These are phyloP conservation scores for Xylaria sp. DNA, from an alignment of 2,329 filamentous ascomycete genomes.

Conservation along the genomic window DNA sequence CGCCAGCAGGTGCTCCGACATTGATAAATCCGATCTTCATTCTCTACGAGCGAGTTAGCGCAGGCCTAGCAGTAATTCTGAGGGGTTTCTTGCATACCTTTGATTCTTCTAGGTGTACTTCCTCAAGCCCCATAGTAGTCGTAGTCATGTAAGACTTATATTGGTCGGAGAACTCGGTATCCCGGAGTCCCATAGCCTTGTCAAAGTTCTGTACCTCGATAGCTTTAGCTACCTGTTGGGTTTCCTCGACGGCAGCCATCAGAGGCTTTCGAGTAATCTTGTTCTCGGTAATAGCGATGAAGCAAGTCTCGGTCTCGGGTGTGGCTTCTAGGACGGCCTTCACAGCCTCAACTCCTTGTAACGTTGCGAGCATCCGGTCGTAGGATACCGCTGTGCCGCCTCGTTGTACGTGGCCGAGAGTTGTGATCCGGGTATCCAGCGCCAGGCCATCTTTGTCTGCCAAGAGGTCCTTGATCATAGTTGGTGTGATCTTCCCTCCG, in stretches of 20 bases:
- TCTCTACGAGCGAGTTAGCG: slow-evolving; percentile 55
- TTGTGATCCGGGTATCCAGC: slow-evolving; percentile 92
- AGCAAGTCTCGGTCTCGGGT: slow-evolving; percentile 85
- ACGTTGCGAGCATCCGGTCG: slow-evolving; percentile 87
- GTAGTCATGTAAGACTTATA: slow-evolving; percentile 90
- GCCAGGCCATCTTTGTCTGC: slow-evolving; percentile 74
- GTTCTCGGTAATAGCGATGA: slow-evolving; percentile 97
- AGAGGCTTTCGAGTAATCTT: slow-evolving; percentile 91
- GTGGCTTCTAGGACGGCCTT: slow-evolving; percentile 88
- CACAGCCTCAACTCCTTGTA: slow-evolving; percentile 94
- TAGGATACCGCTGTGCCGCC: slow-evolving; percentile 92
- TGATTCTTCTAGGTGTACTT: slow-evolving; percentile 67
- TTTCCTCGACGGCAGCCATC: slow-evolving; percentile 85
- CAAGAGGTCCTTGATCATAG: slow-evolving; percentile 86
- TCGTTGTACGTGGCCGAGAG: slow-evolving; percentile 94
- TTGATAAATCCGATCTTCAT: slow-evolving; percentile 97
- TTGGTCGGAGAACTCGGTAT: slow-evolving; percentile 92
- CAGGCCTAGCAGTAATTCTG: neutral
- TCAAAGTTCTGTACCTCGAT: slow-evolving; percentile 87
- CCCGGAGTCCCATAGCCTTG: slow-evolving; percentile 82
- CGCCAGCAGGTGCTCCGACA: slow-evolving; percentile 92
- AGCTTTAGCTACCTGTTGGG: slow-evolving; percentile 78
- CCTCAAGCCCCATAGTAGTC: slow-evolving; percentile 74
- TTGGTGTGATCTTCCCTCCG: slow-evolving; percentile 79
- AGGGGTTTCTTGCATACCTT: slow-evolving; percentile 55